Base-by-base conservation (phyloP, 192 early-diverging fungal species). In the Chytriomyces sp. region DNA sequence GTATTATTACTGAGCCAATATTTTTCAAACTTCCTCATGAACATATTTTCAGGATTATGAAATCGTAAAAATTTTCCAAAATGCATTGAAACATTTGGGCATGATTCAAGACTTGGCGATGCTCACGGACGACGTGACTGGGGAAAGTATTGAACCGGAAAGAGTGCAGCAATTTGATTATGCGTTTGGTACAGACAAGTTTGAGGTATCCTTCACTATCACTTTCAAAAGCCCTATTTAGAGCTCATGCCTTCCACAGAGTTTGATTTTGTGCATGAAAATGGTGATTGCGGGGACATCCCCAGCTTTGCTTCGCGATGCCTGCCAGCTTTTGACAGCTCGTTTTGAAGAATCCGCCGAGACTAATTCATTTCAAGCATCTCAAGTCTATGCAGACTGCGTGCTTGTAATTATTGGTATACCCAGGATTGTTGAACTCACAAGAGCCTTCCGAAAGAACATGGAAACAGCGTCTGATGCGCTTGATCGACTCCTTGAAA, bases 231-330 rank as follows among this genome's bases (percentile, higher is more conserved):
- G 44, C 3, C 22, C 44, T 64, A 22, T 19, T 19, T 10, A 19
- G 25, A 2, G 33, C 39, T 8, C 3, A 38, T 2, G 32, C 3
- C 8, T 30, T n/a, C n/a, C n/a, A 37, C 37, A 74, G 65, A 39
- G 30, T 41, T 41, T 67, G 19, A 58, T 59, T 31, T 25, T 80
- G 39, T 77, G 79, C 41, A 74, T 82, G 75, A 76, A 76, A 32
- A 82, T 78, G 77, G 76, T 77, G 31, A 78, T 82, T 41, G 73
- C 72, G 7, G 81, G 77, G 8, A 64, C 77, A 6, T 70, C 75
- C 3, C 75, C 77, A 30, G 25, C 26, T 25, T 25, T 82, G 14
- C 53, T 79, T 32, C 8, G 59, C 39, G 26, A 78, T 22, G 41
- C 70, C 0, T 82, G 74, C 57, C 5, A 70, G 31, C 40, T 74